phyloP scores from a whole-genome alignment of 2,329 filamentous ascomycete genomes.

The Iodosphaeria phyllophila region DNA sequence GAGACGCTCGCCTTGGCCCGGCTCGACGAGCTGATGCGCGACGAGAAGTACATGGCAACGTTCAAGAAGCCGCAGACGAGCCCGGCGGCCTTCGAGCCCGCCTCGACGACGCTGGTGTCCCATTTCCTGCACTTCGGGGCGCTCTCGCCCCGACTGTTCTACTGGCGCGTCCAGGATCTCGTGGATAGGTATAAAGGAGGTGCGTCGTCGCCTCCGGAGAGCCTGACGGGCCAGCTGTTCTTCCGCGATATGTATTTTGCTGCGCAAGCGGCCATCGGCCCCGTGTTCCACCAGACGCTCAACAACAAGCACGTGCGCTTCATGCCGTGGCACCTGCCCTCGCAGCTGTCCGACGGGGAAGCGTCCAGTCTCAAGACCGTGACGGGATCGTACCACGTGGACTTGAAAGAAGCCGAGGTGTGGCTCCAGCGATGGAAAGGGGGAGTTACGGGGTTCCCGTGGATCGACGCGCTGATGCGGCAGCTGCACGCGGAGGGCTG shows the following conservation, averaged over 20 bases:
- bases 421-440: constrained; percentile 52
- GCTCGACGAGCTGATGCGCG: constrained; percentile 37
- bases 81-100: constrained; percentile 54
- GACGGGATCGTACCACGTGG: constrained; percentile 44
- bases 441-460: constrained; percentile 58
- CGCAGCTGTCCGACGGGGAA: constrained; percentile 25
- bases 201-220: constrained; percentile 45
- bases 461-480: constrained; percentile 67
- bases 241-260: constrained; percentile 77
- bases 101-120: constrained; percentile 54
- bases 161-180: constrained; percentile 49
- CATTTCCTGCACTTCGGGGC: constrained; percentile 60
- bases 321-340: constrained; percentile 61
- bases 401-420: constrained; percentile 39
- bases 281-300: constrained; percentile 42
- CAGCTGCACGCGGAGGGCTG: constrained; percentile 54
- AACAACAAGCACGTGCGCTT: constrained; percentile 53
- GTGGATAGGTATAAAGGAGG: constrained; percentile 34
- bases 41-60: constrained; percentile 49
- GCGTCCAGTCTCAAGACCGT: constrained; percentile 22
- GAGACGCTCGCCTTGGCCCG: constrained; percentile 42
- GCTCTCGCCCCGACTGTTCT: constrained; percentile 52
- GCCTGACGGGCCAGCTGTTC: constrained; percentile 51
- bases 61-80: constrained; percentile 64
- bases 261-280: constrained; percentile 50